Base-by-base conservation (phyloP, 495 filamentous ascomycete genomes). In the Penicillium paradoxum region DNA sequence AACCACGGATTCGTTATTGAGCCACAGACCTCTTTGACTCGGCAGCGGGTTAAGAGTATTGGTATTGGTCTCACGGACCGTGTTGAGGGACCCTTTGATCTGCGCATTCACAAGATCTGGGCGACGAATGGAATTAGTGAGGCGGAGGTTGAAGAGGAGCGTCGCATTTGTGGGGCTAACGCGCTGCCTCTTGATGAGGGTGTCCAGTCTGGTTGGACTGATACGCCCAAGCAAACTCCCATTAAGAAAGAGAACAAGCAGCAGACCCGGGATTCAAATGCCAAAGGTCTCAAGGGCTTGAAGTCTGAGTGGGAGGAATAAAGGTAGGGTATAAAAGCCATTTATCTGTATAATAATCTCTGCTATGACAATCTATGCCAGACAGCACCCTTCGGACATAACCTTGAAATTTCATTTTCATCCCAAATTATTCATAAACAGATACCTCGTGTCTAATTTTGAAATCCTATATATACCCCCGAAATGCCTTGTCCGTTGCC, bases 1-100 rank as follows among this genome's bases (percentile, higher is more conserved):
- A 97, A 96, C 67, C 77, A 91, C 60, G 93, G 93, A 15, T 79
- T 84, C 53, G 88, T 96, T 0, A 83, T 96, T 9, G 90, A 97
- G 74, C 93, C 91, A 21, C 91, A 96, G 75, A 83, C 83, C 8
- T 89, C 92, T 65, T 83, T 97, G 55, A 65, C 96, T 64, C 83
- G 86, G 45, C 84, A 95, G 64, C 88, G 87, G 61, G 84, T 98
- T 36, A 79, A 81, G 64, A 92, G 86, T 36, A 73, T 98, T 15
- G 93, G 93, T 11, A 83, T 98, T 45, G 88, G 89, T 36, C 66
- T 96, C 51, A 97, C 88, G 47, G 93, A 98, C 67, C 79, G 95
- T 24, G 78, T 95, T 10, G 86, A 89, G 19, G 93, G 93, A 0
- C 83, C 88, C 2, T 97, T 88, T 66, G 86, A 95, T 65, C 74